Base-by-base conservation (phyloP, 1,284 basidiomycete genomes). In the Xerocomus amazonicus region DNA sequence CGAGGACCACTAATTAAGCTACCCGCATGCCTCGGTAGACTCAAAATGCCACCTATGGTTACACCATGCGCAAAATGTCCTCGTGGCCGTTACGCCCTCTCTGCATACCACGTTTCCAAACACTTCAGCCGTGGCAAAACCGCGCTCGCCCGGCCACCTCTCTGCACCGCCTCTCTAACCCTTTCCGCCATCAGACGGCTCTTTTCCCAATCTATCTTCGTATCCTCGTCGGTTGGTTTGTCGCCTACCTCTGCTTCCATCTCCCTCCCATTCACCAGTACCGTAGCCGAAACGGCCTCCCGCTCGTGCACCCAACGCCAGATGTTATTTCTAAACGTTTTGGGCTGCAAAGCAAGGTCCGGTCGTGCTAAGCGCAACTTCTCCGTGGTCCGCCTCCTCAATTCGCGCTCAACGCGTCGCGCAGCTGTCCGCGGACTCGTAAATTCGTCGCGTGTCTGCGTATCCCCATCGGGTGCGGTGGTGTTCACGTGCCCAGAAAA, bases 121-220 rank as follows among this genome's bases (percentile, higher is more conserved):
- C 67, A 66, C n/a, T 17, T 35, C 38, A 68, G 48, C 7, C 55
- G 58, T 9, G 67, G 64, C 45, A 69, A 53, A 6, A 68, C 64
- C 9, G 58, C 53, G 38, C 51, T 54, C 26, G 47, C 61, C 2
- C 26, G 52, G 9, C 39, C 44, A 3, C 66, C 68, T 36, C 23
- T 50, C 49, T 32, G 43, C 14, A 68, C 28, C 0, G 50, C 59
- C 38, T 60, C 53, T 33, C 43, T 58, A 28, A 70, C 59, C 33
- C 43, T 47, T 48, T 49, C 56, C 16, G 59, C 57, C 35, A 70
- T 35, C 50, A 1, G 45, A 33, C 33, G 49, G 32, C 66, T 70
- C 40, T 43, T 60, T 28, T 67, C 64, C 64, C 59, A 62, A 43
- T 70, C 53, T 46, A 70, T 43, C 35, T 35, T 37, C 17, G 13